A percentile compares a stretch with the other conserved stretches of the same genome.
Evolutionary conservation across 2,329 filamentous ascomycete species (phyloP).

Genomic region (Aspergillus aculeatinus): DNA sequence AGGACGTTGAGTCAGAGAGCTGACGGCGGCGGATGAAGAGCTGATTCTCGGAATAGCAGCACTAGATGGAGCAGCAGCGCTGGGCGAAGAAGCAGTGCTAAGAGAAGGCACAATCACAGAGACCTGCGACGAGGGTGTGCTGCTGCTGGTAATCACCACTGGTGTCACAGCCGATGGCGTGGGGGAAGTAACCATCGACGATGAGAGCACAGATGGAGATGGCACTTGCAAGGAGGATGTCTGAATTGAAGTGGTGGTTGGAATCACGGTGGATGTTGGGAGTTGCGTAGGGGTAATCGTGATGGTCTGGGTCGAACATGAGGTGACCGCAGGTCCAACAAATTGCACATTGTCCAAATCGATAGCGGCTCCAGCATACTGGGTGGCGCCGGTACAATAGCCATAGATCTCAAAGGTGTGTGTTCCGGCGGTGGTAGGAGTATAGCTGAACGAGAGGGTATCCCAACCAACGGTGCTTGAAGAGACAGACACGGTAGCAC

Average conservation of each 20-base stretch:
- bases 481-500: background rate
- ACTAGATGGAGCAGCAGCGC: too few species aligned
- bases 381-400: too few species aligned
- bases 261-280: background rate
- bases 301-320: background rate
- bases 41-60: too few species aligned
- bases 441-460: background rate
- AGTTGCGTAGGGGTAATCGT: background rate
- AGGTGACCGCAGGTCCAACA: background rate
- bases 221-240: background rate
- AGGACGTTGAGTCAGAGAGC: background rate
- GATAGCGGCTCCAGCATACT: background rate
- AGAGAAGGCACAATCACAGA: too few species aligned
- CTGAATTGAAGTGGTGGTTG: background rate
- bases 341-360: background rate
- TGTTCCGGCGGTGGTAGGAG: too few species aligned
- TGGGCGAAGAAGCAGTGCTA: too few species aligned
- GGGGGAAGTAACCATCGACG: background rate
- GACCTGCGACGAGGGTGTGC: too few species aligned
- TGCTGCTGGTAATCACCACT: too few species aligned
- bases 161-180: too few species aligned
- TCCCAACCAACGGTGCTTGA: background rate
- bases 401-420: too few species aligned
- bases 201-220: background rate
- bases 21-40: background rate